These are phyloP conservation scores for Aaosphaeria pasadenensis DNA, from an alignment of 2,329 filamentous ascomycete species.

Conservation along the genomic window DNA sequence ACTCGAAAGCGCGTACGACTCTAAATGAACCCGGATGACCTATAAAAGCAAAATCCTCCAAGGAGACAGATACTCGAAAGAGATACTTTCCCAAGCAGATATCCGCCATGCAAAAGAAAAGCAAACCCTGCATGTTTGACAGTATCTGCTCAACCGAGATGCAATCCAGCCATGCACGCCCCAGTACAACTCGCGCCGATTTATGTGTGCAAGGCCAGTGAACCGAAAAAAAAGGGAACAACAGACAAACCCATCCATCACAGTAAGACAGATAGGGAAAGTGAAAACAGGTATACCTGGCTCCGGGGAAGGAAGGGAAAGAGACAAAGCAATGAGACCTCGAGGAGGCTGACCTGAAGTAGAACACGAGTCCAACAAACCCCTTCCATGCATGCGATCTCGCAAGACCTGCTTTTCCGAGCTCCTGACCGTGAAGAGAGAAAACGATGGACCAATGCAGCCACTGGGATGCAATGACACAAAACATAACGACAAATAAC, in stretches of 20 bases:
- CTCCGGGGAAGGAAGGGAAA: conserved; percentile 10
- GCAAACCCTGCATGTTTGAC: conserved; percentile 2
- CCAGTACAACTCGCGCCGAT: conserved; percentile 24
- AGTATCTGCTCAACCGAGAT: conserved; percentile 17
- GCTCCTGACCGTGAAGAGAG: conserved; percentile 3
- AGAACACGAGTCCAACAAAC: background rate
- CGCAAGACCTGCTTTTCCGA: conserved; percentile 11
- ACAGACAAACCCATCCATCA: conserved; percentile 12
- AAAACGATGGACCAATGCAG: conserved; percentile 11
- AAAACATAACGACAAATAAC: conserved; percentile 5
- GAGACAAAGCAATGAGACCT: conserved; percentile 7
- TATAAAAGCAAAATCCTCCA: conserved; percentile 7
- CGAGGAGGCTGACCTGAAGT: too few species aligned
- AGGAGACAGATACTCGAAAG: conserved; percentile 9
- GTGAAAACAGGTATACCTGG: conserved; percentile 2
- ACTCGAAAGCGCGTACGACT: conserved; percentile 16
- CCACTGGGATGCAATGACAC: conserved; percentile 6
- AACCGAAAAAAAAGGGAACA: conserved; percentile 1
- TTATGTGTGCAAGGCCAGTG: conserved; percentile 23
- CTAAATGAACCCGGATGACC: conserved; percentile 14
- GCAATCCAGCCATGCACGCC: conserved; percentile 23
- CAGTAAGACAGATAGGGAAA: conserved; percentile 7
- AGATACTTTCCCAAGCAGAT: conserved; percentile 13
- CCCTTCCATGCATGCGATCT: conserved; percentile 8
- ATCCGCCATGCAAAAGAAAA: conserved; percentile 22